Evolutionary conservation across 2,329 filamentous ascomycete genomes (phyloP).

Genomic region (Ilyonectria sp.): DNA sequence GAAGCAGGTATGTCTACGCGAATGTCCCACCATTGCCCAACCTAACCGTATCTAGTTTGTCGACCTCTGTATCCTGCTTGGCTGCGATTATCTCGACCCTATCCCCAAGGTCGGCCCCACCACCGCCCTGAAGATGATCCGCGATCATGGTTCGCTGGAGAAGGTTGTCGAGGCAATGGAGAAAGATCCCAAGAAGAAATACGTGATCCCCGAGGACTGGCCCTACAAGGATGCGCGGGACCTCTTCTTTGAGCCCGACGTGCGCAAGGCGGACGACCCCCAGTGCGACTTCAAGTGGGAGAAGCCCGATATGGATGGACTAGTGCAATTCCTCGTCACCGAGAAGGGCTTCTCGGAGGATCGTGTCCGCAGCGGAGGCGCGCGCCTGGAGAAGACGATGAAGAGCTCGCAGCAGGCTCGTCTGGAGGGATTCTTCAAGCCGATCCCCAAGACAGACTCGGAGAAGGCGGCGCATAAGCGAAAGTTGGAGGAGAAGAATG

Average conservation of each 20-base stretch:
- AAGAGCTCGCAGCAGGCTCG: slow-evolving; percentile 93
- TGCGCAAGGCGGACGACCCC: slow-evolving; percentile 84
- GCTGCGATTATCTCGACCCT: slow-evolving; percentile 97
- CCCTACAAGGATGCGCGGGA: slow-evolving; percentile 92
- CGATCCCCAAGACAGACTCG: slow-evolving; percentile 87
- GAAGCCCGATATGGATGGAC: slow-evolving; percentile 88
- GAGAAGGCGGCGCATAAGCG: slow-evolving; percentile 90
- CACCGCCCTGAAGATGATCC: slow-evolving; percentile 94
- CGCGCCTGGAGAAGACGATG: slow-evolving; percentile 88
- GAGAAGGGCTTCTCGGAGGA: slow-evolving; percentile 99
- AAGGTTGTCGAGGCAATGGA: slow-evolving; percentile 87
- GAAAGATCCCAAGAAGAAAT: slow-evolving; percentile 84
- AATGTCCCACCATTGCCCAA: neutral
- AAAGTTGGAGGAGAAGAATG: slow-evolving; percentile 92
- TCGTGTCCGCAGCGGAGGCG: slow-evolving; percentile 84
- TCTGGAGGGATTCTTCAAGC: slow-evolving; percentile 97
- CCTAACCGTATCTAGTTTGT: slow-evolving; percentile 77
- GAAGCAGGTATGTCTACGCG: slow-evolving; percentile 75
- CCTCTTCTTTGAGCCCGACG: slow-evolving; percentile 93
- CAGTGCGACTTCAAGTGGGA: slow-evolving; percentile 99
- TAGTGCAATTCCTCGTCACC: slow-evolving; percentile 89
- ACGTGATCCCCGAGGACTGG: slow-evolving; percentile 94
- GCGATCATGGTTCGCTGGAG: slow-evolving; percentile 90
- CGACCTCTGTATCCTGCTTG: slow-evolving; percentile 96
- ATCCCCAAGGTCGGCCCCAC: slow-evolving; percentile 94